A percentile compares a stretch with the other conserved stretches of the same genome.
Evolutionary conservation across 2,329 filamentous ascomycete genomes (phyloP).

Genomic region (Penicillium sp.): DNA sequence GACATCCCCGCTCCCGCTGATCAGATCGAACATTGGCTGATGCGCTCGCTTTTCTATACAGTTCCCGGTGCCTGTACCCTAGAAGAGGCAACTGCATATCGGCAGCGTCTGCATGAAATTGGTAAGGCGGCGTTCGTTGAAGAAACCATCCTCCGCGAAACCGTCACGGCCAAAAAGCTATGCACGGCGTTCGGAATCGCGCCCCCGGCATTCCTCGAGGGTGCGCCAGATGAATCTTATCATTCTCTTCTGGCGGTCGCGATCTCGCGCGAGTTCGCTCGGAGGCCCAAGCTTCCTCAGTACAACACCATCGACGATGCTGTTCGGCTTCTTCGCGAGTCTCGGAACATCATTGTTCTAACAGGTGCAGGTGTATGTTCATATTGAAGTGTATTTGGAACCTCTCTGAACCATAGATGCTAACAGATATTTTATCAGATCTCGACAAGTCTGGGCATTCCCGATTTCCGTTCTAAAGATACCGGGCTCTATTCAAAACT

Average conservation of each 20-base stretch:
- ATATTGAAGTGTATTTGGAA: neutral
- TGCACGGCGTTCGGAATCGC: slow-evolving; percentile 76
- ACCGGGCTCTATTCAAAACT: slow-evolving; percentile 85
- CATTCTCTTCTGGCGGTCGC: slow-evolving; percentile 66
- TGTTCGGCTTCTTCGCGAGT: slow-evolving; percentile 62
- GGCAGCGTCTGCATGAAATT: slow-evolving; percentile 62
- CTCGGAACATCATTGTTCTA: slow-evolving; percentile 80
- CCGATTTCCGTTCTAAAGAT: slow-evolving; percentile 89
- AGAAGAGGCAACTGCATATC: slow-evolving; percentile 60
- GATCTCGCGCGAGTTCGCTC: slow-evolving; percentile 70
- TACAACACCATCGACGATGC: slow-evolving; percentile 87
- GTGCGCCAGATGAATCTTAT: slow-evolving; percentile 63
- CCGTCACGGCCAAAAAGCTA: slow-evolving; percentile 69
- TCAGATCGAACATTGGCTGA: slow-evolving; percentile 14
- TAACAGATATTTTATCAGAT: slow-evolving; percentile 44
- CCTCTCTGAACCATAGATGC: neutral
- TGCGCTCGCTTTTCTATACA: slow-evolving; percentile 10
- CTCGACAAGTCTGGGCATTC: slow-evolving; percentile 90
- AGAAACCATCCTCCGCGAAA: slow-evolving; percentile 59
- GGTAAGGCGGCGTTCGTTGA: slow-evolving; percentile 71
- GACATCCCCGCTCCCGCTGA: slow-evolving; percentile 17
- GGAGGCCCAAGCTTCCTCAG: slow-evolving; percentile 65
- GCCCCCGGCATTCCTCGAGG: slow-evolving; percentile 65
- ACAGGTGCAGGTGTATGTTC: slow-evolving; percentile 68
- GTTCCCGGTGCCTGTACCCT: slow-evolving; percentile 53